Evolutionary conservation across 139 green algal species (phyloP), one percentile per base, ranked within the genome.

Genomic region (Ettlia oleoabundans): DNA sequence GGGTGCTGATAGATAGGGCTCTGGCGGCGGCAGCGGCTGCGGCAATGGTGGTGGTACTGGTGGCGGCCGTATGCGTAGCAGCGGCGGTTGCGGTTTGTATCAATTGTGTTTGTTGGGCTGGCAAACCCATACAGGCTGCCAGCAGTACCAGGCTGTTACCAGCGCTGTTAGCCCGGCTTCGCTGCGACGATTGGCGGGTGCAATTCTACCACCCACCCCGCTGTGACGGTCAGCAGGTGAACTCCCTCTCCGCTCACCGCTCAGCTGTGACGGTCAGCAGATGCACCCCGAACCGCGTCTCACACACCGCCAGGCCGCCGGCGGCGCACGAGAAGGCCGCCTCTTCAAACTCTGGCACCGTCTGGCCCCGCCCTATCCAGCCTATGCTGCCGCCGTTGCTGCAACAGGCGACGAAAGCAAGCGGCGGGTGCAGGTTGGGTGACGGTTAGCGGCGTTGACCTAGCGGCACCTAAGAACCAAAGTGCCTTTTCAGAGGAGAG

Each of bases 261-360:
- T 82, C 81, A 1, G 19, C 81, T 26, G 33, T 55, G 7, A 86
- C 81, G 18, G 35, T 65, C 33, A 86, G 24, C 28, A 86, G 42
- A 73, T 86, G 81, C n/a, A 75, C 13, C 33, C 81, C 81, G 37
- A 86, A 86, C 6, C 69, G 41, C 15, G 72, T 86, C 40, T 47
- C 55, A 26, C 43, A 68, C 4, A 43, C 19, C 28, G 72, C 63
- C 35, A 77, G n/a, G 24, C 21, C 26, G 13, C 81, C 81, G 0
- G 69, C 58, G 4, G 43, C 47, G 1, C 58, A 37, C 24, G 42
- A 26, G 47, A 85, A 84, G 22, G 67, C 64, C 13, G 77, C 83
- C 13, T 43, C 47, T 61, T 87, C 83, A 42, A 87, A 87, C 19
- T 73, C 62, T 0, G 78, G 83, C 38, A 87, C 78, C 43, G 74